Percentiles rank a stretch among this genome's conserved stretches.
Conservation (phyloP, 2,329 filamentous ascomycete species). For the Phialemonium atrogriseum region DNA sequence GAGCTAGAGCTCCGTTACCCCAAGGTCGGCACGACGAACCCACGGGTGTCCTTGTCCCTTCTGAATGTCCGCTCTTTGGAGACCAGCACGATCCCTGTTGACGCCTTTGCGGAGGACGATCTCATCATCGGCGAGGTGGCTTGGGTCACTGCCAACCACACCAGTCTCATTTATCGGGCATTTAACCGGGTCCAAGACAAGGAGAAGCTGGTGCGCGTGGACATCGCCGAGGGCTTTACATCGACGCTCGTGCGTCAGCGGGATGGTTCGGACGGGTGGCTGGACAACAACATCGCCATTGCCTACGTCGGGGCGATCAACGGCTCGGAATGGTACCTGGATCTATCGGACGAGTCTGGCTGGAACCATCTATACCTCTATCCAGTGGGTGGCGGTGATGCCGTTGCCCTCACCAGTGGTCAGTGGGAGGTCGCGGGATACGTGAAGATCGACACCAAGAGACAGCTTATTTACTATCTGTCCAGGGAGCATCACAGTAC, state of each 20-base stretch:
- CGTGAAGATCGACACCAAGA: conserved; percentile 48
- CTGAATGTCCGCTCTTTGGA: conserved; percentile 41
- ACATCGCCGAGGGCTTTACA: conserved; percentile 36
- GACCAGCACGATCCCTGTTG: conserved; percentile 37
- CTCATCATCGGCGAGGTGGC: conserved; percentile 59
- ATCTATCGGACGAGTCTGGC: conserved; percentile 57
- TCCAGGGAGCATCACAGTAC: conserved; percentile 59
- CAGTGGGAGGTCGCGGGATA: conserved; percentile 58
- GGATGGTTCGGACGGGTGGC: conserved; percentile 52
- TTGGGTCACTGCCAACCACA: conserved; percentile 56
- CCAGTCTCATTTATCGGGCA: conserved; percentile 54
- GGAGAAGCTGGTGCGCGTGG: conserved; percentile 53
- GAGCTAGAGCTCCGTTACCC: conserved; percentile 59
- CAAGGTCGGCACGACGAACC: conserved; percentile 61
- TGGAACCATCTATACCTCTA: conserved; percentile 61
- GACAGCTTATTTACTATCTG: conserved; percentile 53
- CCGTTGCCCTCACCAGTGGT: conserved; percentile 52
- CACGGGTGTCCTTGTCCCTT: conserved; percentile 53
- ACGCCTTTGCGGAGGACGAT: conserved; percentile 51
- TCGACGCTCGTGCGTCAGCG: conserved; percentile 45
- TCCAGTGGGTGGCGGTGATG: conserved; percentile 44
- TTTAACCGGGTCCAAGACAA: conserved; percentile 62
- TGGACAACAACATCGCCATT: conserved; percentile 51
- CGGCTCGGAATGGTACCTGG: conserved; percentile 55
- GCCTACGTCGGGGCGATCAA: conserved; percentile 42